A percentile compares a stretch with the other conserved stretches of the same genome.
Evolutionary conservation across 768 basidiomycete species (phyloP).

Genomic region (Neoboletus magnificus): DNA sequence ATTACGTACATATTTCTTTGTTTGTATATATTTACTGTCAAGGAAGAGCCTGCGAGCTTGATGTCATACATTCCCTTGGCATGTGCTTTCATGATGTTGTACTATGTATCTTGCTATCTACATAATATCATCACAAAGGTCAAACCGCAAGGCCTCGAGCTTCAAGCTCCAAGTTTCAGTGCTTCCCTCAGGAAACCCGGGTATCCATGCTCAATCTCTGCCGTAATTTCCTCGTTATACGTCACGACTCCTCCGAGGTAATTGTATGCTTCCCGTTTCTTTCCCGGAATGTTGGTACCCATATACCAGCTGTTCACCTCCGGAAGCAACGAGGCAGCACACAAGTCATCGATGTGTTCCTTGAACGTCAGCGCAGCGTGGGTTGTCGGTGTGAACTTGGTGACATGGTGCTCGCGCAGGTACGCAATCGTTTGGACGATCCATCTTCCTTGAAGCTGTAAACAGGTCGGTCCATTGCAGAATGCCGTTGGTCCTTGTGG

Average conservation of each 20-base stretch:
- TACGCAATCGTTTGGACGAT: slow-evolving; percentile 8
- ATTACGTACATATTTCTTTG: no score
- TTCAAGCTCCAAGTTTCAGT: background rate
- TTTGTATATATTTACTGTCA: no score
- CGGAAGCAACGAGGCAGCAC: background rate
- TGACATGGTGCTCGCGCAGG: slow-evolving; percentile 7
- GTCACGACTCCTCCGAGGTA: background rate
- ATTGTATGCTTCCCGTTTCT: slow-evolving; percentile 8
- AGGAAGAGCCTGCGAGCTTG: no score
- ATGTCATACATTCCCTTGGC: no score
- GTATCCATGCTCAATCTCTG: slow-evolving; percentile 10
- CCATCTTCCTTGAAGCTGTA: slow-evolving; percentile 6
- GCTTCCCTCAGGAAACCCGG: slow-evolving; percentile 8
- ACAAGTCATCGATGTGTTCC: slow-evolving; percentile 4
- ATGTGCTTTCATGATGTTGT: no score
- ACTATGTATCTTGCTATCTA: no score
- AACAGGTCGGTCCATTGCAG: slow-evolving; percentile 8
- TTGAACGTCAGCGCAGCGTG: slow-evolving; percentile 9
- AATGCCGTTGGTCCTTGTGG: slow-evolving; percentile 12
- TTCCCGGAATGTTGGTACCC: slow-evolving; percentile 10
- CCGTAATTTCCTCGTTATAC: slow-evolving; percentile 3
- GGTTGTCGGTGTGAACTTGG: slow-evolving; percentile 12
- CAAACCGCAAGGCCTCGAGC: no score
- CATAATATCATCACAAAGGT: no score
- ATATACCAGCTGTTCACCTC: slow-evolving; percentile 3